Percentiles rank a stretch among this genome's conserved stretches.
Conservation (phyloP, 345 rosid genomes). For the Sonneratia caseolaris region DNA sequence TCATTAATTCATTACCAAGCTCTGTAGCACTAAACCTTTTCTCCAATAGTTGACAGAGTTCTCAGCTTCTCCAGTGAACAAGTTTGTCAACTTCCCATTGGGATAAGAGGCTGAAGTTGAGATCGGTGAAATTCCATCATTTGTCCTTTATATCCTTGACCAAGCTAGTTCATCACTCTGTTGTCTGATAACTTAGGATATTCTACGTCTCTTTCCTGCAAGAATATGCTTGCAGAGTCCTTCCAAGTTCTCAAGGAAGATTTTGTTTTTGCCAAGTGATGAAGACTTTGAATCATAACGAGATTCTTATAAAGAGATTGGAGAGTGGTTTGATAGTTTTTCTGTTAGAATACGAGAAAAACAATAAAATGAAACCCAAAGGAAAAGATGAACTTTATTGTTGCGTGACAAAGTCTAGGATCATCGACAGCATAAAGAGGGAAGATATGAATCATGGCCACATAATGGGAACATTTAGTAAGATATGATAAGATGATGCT, state of each 20-base stretch:
- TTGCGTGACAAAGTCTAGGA: slow-evolving; percentile 7
- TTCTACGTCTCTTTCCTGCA: background rate
- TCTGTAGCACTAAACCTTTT: slow-evolving; percentile 12
- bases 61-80: background rate
- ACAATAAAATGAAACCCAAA: background rate
- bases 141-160: background rate
- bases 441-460: background rate
- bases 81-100: background rate
- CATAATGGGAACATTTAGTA: background rate
- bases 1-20: slow-evolving; percentile 9
- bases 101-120: background rate
- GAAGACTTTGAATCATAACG: background rate
- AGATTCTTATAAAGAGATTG: background rate
- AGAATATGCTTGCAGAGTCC: background rate
- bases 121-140: slow-evolving; percentile 13
- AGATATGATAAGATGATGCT: background rate
- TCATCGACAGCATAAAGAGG: slow-evolving; percentile 8
- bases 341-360: background rate
- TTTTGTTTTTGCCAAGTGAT: background rate
- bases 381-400: background rate
- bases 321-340: background rate
- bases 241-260: background rate
- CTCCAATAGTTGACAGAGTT: background rate
- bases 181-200: background rate
- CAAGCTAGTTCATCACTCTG: background rate